These are phyloP conservation scores for Coniophora puteana DNA, from an alignment of 1,284 basidiomycete species.

Conservation along the genomic window DNA sequence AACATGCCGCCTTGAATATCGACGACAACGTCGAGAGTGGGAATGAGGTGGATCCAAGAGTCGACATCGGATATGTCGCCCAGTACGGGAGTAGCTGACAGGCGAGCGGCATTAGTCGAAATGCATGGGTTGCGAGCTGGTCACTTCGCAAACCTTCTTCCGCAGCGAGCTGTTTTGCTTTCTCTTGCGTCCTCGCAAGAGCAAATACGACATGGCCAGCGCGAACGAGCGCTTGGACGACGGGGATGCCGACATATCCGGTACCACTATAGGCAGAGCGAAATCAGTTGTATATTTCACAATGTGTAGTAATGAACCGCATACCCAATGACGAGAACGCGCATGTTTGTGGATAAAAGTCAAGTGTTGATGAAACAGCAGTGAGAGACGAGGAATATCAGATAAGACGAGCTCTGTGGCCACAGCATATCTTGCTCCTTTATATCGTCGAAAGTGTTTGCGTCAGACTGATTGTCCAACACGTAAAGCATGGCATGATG, in stretches of 20 bases:
- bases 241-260: constrained; percentile 47
- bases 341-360: too few relatives aligned
- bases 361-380: too few relatives aligned
- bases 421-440: too few relatives aligned
- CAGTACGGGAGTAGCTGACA: constrained; percentile 41
- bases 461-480: too few relatives aligned
- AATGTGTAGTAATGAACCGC: not conserved
- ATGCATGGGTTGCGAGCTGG: not conserved
- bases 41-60: constrained; percentile 34
- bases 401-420: too few relatives aligned
- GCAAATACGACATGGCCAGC: constrained; percentile 53
- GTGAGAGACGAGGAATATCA: too few relatives aligned
- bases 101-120: not conserved
- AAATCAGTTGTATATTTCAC: not conserved
- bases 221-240: constrained; percentile 45
- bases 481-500: too few relatives aligned
- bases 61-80: constrained; percentile 31
- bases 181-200: constrained; percentile 38
- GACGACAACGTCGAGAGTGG: constrained; percentile 41
- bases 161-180: constrained; percentile 35
- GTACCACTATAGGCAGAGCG: constrained; percentile 31
- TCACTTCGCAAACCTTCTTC: constrained; percentile 39
- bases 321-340: not conserved
- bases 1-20: constrained; percentile 11
- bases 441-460: too few relatives aligned